phyloP scores from a whole-genome alignment of 805 yeast genomes.

The Saccharomycopsis sp. region DNA sequence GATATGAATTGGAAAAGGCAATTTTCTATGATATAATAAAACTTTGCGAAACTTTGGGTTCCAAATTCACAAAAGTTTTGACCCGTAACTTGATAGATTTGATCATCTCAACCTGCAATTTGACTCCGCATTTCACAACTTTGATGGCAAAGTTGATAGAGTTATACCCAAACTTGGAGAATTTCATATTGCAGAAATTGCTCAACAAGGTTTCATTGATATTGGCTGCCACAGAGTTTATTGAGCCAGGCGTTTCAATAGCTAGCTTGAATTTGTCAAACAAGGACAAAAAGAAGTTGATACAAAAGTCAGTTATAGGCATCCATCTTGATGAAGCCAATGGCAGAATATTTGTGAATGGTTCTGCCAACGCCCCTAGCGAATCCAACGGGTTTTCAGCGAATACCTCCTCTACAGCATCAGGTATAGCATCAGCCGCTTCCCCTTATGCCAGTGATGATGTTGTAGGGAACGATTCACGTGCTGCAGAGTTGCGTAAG shows the following conservation, averaged over 20 bases:
- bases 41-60: constrained; percentile 16
- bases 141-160: constrained; percentile 13
- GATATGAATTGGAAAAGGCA: constrained; percentile 20
- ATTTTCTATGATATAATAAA: constrained; percentile 16
- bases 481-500: constrained; percentile 15
- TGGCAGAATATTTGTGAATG: constrained; percentile 12
- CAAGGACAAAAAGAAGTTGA: constrained; percentile 11
- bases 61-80: constrained; percentile 17
- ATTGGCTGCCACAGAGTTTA: constrained; percentile 17
- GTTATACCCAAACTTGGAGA: constrained; percentile 18
- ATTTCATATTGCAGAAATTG: constrained; percentile 15
- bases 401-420: too few species aligned
- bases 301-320: constrained; percentile 18
- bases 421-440: too few species aligned
- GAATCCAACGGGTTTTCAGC: too few species aligned
- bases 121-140: constrained; percentile 13
- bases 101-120: constrained; percentile 12
- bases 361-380: not conserved
- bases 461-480: constrained; percentile 7
- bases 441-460: too few species aligned
- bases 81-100: constrained; percentile 16
- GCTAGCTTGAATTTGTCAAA: constrained; percentile 13
- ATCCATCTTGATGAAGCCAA: constrained; percentile 13
- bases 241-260: constrained; percentile 20
- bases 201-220: constrained; percentile 10